Base-by-base conservation (phyloP, 2,329 filamentous ascomycete genomes). In the Neophaeococcomyces mojaviensis region DNA sequence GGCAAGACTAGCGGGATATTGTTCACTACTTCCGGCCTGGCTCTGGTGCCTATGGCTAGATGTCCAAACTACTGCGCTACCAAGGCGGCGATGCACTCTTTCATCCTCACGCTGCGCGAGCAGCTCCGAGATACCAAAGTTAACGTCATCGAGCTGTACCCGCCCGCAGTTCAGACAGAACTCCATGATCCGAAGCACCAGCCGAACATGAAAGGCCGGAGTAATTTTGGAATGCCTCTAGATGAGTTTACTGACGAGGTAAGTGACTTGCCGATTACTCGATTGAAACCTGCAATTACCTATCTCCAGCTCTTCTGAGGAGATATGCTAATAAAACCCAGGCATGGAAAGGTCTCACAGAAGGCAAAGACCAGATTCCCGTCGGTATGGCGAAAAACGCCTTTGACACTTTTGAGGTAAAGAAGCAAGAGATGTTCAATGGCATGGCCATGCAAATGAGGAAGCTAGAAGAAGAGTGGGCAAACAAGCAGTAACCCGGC, bases 161-260 rank as follows among this genome's bases (percentile, higher is more conserved):
- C 75, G 3, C 76, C 74, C 0, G 71, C 73, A 1, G 74, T 78
- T 30, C 74, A 78, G 61, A 78, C 73, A 0, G 75, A 78, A 56
- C 58, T 78, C 20, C 74, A 77, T 49, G 73, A 78, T 48, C 64
- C 64, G 22, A 74, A 74, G 58, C 70, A 77, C 48, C 73, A 76
- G 59, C 73, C 73, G 0, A 71, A 77, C 51, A 63, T 74, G 54
- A 68, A 73, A 56, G 64, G 70, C 45, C 73, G 72, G 1, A 54
- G 67, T 13, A 49, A 62, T n/a, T 66, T 77, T 18, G 74, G 74
- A 1, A 78, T 79, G 69, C 74, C 74, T 3, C 52, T 78, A 40
- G 60, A 68, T 15, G 67, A 76, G 24, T 78, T 77, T 49, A 70
- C 65, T 0, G 64, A 74, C 15, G 68, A 73, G 44, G 54, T 56